A percentile compares a stretch with the other conserved stretches of the same genome.
phyloP scores from a whole-genome alignment of 805 yeast genomes.

The Pichia occidentalis region DNA sequence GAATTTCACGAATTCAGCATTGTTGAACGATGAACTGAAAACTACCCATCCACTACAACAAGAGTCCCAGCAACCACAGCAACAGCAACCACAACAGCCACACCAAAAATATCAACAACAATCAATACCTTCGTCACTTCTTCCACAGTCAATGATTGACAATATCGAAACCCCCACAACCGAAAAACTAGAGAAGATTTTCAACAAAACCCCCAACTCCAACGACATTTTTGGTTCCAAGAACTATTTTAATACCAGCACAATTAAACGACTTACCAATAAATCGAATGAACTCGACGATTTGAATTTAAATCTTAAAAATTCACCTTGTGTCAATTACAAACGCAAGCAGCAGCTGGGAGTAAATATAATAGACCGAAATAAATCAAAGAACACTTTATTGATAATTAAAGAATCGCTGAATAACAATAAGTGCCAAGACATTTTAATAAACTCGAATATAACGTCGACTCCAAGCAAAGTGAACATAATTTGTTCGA shows the following conservation, averaged over 20 bases:
- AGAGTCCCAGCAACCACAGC: neutral
- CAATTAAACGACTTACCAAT: neutral
- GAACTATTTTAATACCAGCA: too few relatives aligned
- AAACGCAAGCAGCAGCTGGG: neutral
- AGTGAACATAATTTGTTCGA: neutral
- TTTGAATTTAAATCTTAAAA: neutral
- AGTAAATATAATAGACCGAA: neutral
- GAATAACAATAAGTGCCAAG: neutral
- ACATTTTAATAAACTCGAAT: neutral
- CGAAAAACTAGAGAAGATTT: conserved; percentile 3
- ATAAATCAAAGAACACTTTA: neutral
- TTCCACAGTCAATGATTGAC: neutral
- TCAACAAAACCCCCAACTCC: conserved; percentile 8
- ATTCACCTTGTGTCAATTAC: conserved; percentile 3
- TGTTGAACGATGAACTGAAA: too few relatives aligned
- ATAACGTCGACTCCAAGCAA: conserved; percentile 3
- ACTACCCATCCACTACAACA: too few relatives aligned
- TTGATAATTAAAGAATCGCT: neutral
- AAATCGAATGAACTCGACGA: neutral
- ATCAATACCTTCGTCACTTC: neutral
- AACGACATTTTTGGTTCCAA: too few relatives aligned
- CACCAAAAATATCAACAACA: neutral
- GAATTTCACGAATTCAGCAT: conserved; percentile 3
- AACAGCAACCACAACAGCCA: neutral
- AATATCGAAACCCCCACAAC: neutral